A percentile compares a stretch with the other conserved stretches of the same genome.
These are phyloP conservation scores for Leccinum incarnatum DNA, from an alignment of 768 basidiomycete genomes.

Conservation along the genomic window DNA sequence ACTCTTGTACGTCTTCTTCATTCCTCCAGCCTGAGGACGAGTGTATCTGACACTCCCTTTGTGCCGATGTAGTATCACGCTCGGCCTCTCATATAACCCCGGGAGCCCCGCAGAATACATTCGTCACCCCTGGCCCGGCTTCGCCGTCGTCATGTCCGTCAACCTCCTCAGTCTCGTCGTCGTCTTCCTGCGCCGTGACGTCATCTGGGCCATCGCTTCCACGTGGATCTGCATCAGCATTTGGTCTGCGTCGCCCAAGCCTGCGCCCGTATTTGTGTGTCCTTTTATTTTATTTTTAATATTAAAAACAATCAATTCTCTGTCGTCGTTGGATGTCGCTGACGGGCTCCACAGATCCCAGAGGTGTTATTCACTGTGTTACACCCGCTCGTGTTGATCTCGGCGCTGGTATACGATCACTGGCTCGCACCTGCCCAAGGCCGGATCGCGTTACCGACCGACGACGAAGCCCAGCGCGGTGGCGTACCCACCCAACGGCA, in stretches of 20 bases:
- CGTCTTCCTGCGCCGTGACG: constrained; percentile 54
- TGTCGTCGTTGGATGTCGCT: background rate
- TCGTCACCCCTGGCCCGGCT: constrained; percentile 69
- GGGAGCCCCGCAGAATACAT: constrained; percentile 52
- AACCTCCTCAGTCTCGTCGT: constrained; percentile 60
- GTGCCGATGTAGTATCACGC: constrained; percentile 50
- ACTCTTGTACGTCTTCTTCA: constrained; percentile 42
- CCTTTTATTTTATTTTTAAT: too few relatives aligned
- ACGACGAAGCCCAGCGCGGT: constrained; percentile 27
- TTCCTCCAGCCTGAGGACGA: background rate
- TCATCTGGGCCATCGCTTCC: constrained; percentile 74
- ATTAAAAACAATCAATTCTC: background rate
- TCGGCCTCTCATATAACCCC: constrained; percentile 57
- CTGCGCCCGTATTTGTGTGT: constrained; percentile 62
- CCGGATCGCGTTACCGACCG: constrained; percentile 42
- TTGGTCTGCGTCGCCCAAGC: constrained; percentile 60
- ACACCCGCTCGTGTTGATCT: constrained; percentile 59
- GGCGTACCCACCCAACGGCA: background rate
- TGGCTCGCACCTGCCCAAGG: constrained; percentile 26
- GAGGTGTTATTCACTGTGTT: constrained; percentile 62
- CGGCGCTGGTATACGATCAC: constrained; percentile 40
- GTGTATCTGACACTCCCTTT: background rate
- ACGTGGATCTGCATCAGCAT: constrained; percentile 72
- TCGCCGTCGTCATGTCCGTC: constrained; percentile 62
- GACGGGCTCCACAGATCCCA: constrained; percentile 44